A percentile compares a stretch with the other conserved stretches of the same genome.
These are phyloP conservation scores for Agaricus subrufescens DNA, from an alignment of 768 basidiomycete genomes.

Conservation along the genomic window DNA sequence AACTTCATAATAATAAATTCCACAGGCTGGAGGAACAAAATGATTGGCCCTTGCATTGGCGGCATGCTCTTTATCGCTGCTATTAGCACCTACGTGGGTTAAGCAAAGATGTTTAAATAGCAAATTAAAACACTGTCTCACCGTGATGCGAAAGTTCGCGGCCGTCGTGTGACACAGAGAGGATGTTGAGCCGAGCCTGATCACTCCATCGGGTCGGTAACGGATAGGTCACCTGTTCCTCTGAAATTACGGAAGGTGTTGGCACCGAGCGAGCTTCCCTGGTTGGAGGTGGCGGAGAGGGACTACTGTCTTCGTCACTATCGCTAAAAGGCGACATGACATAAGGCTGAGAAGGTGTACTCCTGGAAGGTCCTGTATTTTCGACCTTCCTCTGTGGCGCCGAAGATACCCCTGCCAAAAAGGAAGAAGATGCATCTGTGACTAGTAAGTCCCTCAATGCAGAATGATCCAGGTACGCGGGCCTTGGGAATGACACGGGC, in stretches of 20 bases:
- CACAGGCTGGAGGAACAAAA: constrained; percentile 80
- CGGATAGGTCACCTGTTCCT: constrained; percentile 37
- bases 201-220: constrained; percentile 81
- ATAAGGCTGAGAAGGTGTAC: constrained; percentile 14
- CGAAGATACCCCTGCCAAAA: constrained; percentile 18
- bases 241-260: constrained; percentile 23
- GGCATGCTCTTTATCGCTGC: constrained; percentile 69
- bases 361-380: constrained; percentile 14
- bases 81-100: constrained; percentile 37
- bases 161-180: constrained; percentile 67
- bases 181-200: constrained; percentile 49
- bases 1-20: constrained; percentile 94
- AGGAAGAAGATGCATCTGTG: constrained; percentile 38
- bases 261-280: constrained; percentile 11
- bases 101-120: neutral
- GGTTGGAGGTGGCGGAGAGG: constrained; percentile 43
- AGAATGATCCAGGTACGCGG: constrained; percentile 74
- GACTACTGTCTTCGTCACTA: constrained; percentile 64
- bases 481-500: constrained; percentile 50
- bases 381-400: constrained; percentile 34
- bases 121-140: constrained; percentile 19
- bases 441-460: constrained; percentile 67
- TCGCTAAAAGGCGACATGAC: constrained; percentile 43
- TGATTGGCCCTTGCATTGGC: constrained; percentile 75
- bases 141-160: constrained; percentile 72